These are phyloP conservation scores for Geotrichum klebahnii DNA, from an alignment of 1,139 yeast genomes.

Conservation along the genomic window DNA sequence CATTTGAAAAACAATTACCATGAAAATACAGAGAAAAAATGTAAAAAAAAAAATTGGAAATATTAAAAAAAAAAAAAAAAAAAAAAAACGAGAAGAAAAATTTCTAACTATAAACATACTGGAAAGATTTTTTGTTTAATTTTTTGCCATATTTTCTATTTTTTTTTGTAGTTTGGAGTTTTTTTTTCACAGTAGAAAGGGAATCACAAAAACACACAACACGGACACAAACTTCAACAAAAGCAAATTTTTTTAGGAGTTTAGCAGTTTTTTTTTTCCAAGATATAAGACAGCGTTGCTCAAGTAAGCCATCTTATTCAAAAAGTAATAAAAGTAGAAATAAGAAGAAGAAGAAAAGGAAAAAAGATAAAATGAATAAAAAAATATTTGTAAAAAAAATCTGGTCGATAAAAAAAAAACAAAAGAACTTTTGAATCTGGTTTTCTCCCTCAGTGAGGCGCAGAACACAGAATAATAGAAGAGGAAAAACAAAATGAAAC, in stretches of 20 bases:
- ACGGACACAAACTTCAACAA: neutral
- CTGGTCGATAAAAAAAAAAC: neutral
- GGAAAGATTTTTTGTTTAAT: neutral
- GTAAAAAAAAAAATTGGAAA: neutral
- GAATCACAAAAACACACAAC: neutral
- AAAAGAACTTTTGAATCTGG: slow-evolving; percentile 6
- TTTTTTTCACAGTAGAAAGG: neutral
- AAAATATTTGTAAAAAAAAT: no score
- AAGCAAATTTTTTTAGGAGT: neutral
- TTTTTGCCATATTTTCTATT: neutral
- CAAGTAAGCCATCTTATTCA: neutral
- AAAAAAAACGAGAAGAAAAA: neutral
- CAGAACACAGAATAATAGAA: neutral
- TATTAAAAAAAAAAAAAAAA: neutral
- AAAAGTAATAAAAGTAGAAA: neutral
- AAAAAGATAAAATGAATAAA: neutral
- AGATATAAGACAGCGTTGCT: neutral
- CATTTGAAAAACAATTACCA: no score
- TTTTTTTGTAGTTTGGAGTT: neutral
- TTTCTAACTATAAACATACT: neutral
- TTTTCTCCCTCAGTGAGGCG: neutral
- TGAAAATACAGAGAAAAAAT: no score
- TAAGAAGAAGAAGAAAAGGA: neutral
- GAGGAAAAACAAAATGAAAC: neutral
- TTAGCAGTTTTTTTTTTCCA: neutral